Evolutionary conservation across 2,329 filamentous ascomycete species (phyloP), one percentile per base, ranked within the genome.

Genomic region (Lizonia empirigonia): DNA sequence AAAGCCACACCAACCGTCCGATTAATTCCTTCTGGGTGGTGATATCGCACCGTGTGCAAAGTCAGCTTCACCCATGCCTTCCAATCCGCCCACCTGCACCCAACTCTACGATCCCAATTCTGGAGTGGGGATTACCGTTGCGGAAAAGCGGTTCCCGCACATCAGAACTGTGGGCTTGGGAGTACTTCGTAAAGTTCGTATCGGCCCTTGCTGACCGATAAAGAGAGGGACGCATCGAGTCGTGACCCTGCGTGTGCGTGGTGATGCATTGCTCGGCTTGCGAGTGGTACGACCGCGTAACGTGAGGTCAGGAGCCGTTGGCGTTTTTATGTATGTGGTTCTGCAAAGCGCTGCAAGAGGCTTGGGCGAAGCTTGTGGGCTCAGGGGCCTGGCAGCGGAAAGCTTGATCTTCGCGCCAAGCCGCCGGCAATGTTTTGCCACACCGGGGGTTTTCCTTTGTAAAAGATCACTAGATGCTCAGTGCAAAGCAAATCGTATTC

Each of bases 61-160:
- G 44, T 48, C 29, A 18, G 37, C 37, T 30, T 30, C n/a, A 37
- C 15, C 37, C 30, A 49, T 30, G 37, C 12, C 5, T n/a, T 9
- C 7, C 32, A 2, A 18, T 12, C 41, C 48, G 40, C 35, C 36
- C n/a, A n/a, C n/a, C n/a, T n/a, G n/a, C 29, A 51, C 40, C 19
- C 23, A 40, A 41, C 48, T 41, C 20, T 38, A 29, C 36, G 23
- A 40, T 51, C 39, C 34, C 22, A 39, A 48, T 48, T 33, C 15
- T 13, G 38, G 7, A 34, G 30, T 29, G 29, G 34, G 13, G 16
- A 12, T 16, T 26, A 30, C 48, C 36, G 48, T 41, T 30, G 32
- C 29, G 42, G 42, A 52, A 52, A 52, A 52, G 49, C 33, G 49
- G 48, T n/a, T n/a, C n/a, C n/a, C n/a, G n/a, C n/a, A n/a, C n/a